Evolutionary conservation across 148 eudicot species (phyloP).

Genomic region (Mesembryanthemum crystallinum): DNA sequence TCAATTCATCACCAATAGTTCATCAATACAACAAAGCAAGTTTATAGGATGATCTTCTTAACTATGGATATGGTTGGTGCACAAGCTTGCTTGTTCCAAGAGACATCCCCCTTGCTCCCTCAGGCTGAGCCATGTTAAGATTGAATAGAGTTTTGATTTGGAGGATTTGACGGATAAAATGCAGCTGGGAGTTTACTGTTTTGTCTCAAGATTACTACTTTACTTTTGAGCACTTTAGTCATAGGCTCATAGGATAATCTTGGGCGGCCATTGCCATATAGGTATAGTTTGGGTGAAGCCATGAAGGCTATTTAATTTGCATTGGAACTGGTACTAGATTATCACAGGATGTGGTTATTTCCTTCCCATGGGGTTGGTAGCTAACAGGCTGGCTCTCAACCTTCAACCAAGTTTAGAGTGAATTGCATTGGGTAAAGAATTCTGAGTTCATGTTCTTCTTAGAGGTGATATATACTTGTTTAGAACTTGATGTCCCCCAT

Average conservation of each 20-base stretch:
- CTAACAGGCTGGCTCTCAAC: not conserved
- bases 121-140: too few relatives aligned
- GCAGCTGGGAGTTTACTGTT: not conserved
- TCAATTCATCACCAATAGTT: not conserved
- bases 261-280: not conserved
- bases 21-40: not conserved
- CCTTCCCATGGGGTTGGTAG: not conserved
- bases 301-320: not conserved
- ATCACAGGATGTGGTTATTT: not conserved
- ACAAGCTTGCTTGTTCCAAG: not conserved
- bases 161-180: too few relatives aligned
- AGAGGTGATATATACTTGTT: not conserved
- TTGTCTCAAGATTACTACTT: not conserved
- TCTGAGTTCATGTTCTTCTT: not conserved
- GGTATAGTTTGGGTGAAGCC: not conserved
- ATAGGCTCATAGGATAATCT: not conserved
- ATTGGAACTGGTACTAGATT: not conserved
- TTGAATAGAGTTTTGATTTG: too few relatives aligned
- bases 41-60: not conserved
- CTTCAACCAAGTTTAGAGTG: not conserved
- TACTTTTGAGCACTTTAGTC: not conserved
- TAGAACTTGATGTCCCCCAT: not conserved
- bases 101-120: too few relatives aligned
- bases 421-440: not conserved
- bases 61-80: not conserved